Conservation (phyloP, 768 basidiomycete species). For the Boletus subparvulus region DNA sequence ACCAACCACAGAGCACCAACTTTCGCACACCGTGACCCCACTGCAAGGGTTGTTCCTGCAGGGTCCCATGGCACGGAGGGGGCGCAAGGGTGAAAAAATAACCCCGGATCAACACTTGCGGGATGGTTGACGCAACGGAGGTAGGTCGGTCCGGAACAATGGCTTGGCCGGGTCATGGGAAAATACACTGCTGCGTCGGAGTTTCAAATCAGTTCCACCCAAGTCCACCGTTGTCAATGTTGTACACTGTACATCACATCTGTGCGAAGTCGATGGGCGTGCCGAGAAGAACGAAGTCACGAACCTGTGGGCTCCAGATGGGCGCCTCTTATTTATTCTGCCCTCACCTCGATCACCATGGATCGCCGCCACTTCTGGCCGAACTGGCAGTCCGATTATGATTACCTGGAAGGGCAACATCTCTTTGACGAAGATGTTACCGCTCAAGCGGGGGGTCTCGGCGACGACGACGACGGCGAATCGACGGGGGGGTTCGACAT, state of each 20-base stretch:
- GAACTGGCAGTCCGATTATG: conserved; percentile 34
- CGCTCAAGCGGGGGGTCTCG: conserved; percentile 28
- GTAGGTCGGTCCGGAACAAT: too few relatives aligned
- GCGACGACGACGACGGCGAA: conserved; percentile 21
- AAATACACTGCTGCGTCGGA: too few relatives aligned
- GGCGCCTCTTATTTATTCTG: conserved; percentile 33
- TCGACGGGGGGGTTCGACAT: conserved; percentile 8
- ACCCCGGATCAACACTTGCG: too few relatives aligned
- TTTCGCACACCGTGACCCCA: too few relatives aligned
- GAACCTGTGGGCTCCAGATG: conserved; percentile 24
- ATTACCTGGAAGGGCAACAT: conserved; percentile 28
- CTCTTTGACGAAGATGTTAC: conserved; percentile 34
- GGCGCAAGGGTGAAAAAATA: too few relatives aligned
- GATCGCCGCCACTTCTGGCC: conserved; percentile 32
- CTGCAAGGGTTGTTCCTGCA: too few relatives aligned
- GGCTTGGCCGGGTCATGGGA: too few relatives aligned
- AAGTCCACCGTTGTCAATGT: too few relatives aligned
- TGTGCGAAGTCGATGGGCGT: conserved; percentile 24
- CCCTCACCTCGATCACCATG: conserved; percentile 31
- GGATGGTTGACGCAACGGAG: too few relatives aligned
- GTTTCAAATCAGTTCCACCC: too few relatives aligned
- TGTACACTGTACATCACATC: background rate
- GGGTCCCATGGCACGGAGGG: too few relatives aligned
- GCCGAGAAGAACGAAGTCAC: conserved; percentile 35
- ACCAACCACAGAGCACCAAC: too few relatives aligned